Evolutionary conservation across 164 flowering plant genomes (phyloP), one percentile per base, ranked within the genome.

Genomic region (Liriodendron chinense): DNA sequence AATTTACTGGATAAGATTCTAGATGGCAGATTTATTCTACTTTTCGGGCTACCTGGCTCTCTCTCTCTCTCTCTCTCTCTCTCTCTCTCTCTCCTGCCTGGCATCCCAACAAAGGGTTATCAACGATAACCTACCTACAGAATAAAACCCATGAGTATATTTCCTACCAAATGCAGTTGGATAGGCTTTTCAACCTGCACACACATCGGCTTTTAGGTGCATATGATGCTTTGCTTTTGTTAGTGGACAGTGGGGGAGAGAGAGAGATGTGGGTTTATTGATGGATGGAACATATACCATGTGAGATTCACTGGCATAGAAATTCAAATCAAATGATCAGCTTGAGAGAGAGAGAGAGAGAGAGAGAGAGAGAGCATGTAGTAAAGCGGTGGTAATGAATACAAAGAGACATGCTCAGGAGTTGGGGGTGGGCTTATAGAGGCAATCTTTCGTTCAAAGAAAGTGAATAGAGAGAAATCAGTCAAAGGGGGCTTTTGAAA

Each of bases 211-310:
- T 83, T 88, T 83, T 77, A 53, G 59, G 13, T 53, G 59, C 0
- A 53, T 53, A 53, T 16, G 18, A 12, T 53, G 59, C 59, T 12
- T 53, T 53, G 13, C 18, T 12, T 53, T 53, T 8, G 59, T 12
- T 53, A 16, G 59, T 53, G 59, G 59, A 7, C 53, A 12, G 9
- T 12, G 53, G 53, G 53, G 53, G 53, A 49, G 53, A 49, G 53
- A 12, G 53, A 79, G 78, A 70, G 75, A 72, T 76, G 70, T 80
- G 43, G 7, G 43, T 34, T 12, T 63, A 47, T 16, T 76, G 83
- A 83, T 83, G 79, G 88, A 85, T 80, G 86, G 90, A 87, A 86
- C 88, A 78, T 87, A 83, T 86, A 80, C 87, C 86, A 53, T 77
- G 75, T 71, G 62, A 77, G 82, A 80, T 80, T 77, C 80, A 78